A percentile compares a stretch with the other conserved stretches of the same genome.
phyloP scores from a whole-genome alignment of 345 rosid genomes.

The Angophora floribunda region DNA sequence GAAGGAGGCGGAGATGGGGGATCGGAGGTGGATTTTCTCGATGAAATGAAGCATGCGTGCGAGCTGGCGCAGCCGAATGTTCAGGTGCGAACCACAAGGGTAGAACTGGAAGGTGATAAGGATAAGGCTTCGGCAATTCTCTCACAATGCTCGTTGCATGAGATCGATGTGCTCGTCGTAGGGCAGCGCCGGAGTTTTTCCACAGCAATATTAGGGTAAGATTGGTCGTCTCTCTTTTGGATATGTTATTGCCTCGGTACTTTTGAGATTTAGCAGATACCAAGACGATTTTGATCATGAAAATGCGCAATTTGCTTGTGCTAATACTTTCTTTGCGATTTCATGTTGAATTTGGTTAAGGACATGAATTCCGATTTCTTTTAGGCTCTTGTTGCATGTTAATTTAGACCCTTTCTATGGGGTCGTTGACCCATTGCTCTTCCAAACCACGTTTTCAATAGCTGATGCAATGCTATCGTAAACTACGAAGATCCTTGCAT shows the following conservation, averaged over 20 bases:
- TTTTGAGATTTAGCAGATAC: not conserved
- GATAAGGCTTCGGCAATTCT: conserved; percentile 56
- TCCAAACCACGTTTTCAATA: not conserved
- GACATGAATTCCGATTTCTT: not conserved
- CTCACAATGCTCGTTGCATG: conserved; percentile 27
- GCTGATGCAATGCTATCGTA: not conserved
- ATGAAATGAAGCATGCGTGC: conserved; percentile 55
- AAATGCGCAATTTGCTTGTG: not conserved
- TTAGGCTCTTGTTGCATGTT: not conserved
- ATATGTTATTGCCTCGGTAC: not conserved
- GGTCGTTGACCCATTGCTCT: not conserved
- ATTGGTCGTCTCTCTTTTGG: not conserved
- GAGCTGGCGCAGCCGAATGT: conserved; percentile 54
- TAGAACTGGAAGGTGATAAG: conserved; percentile 24
- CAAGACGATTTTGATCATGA: not conserved
- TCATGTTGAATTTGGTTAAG: not conserved
- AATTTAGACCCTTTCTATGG: not conserved
- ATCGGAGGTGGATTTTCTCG: conserved; percentile 45
- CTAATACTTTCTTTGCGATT: not conserved
- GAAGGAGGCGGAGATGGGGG: conserved; percentile 6
- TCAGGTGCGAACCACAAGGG: conserved; percentile 22
- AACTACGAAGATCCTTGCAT: not conserved
- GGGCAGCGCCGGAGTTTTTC: conserved; percentile 72
- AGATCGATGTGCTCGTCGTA: conserved; percentile 51
- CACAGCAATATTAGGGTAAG: conserved; percentile 56